These are phyloP conservation scores for Radiomyces spectabilis DNA, from an alignment of 192 early-diverging fungal genomes.

Conservation along the genomic window DNA sequence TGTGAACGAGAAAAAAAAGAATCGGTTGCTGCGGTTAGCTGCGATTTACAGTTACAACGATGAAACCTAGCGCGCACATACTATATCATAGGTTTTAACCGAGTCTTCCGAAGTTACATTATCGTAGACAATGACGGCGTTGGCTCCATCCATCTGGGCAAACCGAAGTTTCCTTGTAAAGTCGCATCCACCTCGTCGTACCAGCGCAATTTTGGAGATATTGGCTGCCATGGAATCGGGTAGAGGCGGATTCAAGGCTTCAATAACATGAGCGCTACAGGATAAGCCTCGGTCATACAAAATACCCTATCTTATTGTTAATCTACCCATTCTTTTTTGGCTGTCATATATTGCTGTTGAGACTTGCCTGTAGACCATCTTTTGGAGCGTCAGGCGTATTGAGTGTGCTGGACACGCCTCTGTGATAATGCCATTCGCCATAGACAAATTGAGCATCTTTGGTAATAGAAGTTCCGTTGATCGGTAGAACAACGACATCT, in stretches of 20 bases:
- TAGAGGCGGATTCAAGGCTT: not conserved
- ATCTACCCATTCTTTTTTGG: no score
- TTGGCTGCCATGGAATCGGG: not conserved
- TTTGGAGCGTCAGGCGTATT: not conserved
- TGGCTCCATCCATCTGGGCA: conserved; percentile 15
- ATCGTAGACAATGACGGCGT: conserved; percentile 11
- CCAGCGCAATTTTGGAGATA: conserved; percentile 3
- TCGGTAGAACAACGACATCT: not conserved
- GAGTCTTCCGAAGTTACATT: not conserved
- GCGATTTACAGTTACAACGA: no score
- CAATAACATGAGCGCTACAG: not conserved
- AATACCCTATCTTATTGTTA: not conserved
- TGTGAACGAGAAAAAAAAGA: not conserved
- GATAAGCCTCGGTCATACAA: conserved; percentile 11
- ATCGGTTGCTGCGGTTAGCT: no score
- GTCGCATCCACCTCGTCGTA: conserved; percentile 6
- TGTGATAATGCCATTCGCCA: not conserved
- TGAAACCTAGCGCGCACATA: no score
- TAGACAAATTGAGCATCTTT: not conserved
- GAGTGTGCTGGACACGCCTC: not conserved
- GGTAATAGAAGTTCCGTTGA: not conserved
- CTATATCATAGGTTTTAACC: not conserved
- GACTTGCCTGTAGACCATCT: not conserved
- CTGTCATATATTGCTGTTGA: no score
- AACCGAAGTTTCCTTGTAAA: conserved; percentile 6